phyloP scores from a whole-genome alignment of 805 yeast species.

The Candida boidinii region DNA sequence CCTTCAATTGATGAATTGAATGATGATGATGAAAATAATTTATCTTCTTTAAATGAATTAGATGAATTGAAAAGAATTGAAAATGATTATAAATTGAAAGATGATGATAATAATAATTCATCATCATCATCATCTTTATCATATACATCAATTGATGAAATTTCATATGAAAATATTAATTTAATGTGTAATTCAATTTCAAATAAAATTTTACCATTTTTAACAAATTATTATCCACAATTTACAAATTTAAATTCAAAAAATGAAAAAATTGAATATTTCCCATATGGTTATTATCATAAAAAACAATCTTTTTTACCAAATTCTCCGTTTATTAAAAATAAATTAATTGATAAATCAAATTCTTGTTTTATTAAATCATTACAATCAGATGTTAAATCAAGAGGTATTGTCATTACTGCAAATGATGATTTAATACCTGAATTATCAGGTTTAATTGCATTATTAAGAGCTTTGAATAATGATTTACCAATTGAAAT shows the following conservation, averaged over 20 bases:
- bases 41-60: no score
- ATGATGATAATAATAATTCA: slow-evolving; percentile 5
- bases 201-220: slow-evolving; percentile 31
- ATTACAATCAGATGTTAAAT: slow-evolving; percentile 23
- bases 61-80: neutral
- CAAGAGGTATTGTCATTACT: slow-evolving; percentile 49
- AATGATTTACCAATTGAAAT: slow-evolving; percentile 43
- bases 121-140: neutral
- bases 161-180: no score
- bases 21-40: neutral
- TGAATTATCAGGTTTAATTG: slow-evolving; percentile 39
- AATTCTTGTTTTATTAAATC: slow-evolving; percentile 20
- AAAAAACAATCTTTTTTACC: neutral
- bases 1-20: neutral
- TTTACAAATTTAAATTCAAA: slow-evolving; percentile 26
- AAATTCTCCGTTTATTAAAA: no score
- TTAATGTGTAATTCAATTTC: slow-evolving; percentile 12
- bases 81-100: neutral
- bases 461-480: slow-evolving; percentile 40
- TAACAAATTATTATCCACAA: slow-evolving; percentile 28
- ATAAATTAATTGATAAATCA: no score
- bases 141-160: no score
- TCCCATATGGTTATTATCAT: slow-evolving; percentile 8
- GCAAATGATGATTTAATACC: slow-evolving; percentile 34
- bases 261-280: slow-evolving; percentile 4